Conservation (phyloP, 1,139 yeast genomes). For the Geotrichum phurueaensis region DNA sequence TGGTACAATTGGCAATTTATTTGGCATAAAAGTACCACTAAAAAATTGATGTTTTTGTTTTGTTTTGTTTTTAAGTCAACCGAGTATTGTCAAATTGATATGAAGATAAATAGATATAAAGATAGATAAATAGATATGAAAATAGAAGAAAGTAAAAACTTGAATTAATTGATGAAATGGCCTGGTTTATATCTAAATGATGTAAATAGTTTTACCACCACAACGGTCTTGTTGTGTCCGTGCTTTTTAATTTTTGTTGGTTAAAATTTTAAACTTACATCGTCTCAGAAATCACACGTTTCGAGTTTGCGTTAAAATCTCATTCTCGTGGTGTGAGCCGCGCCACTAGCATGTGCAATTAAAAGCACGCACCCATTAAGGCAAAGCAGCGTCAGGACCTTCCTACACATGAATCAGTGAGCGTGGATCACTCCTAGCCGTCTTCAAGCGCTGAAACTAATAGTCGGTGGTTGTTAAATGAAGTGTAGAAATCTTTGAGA, state of each 20-base stretch:
- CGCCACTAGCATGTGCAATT: no score
- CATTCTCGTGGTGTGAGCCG: no score
- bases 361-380: no score
- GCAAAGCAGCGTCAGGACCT: no score
- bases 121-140: neutral
- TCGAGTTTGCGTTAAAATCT: no score
- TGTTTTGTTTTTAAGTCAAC: neutral
- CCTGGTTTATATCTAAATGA: neutral
- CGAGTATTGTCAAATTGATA: neutral
- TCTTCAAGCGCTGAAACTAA: no score
- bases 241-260: neutral
- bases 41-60: neutral
- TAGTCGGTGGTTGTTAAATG: no score
- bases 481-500: no score
- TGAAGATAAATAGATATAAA: neutral
- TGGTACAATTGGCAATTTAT: no score
- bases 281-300: neutral
- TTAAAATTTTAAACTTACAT: neutral
- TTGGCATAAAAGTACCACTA: neutral
- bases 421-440: no score
- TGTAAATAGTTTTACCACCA: neutral
- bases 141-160: neutral
- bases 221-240: neutral
- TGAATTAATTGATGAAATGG: neutral
- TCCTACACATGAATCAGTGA: no score